Evolutionary conservation across 768 basidiomycete species (phyloP), one percentile per base, ranked within the genome.

Genomic region (Leccinum subgranulosum): DNA sequence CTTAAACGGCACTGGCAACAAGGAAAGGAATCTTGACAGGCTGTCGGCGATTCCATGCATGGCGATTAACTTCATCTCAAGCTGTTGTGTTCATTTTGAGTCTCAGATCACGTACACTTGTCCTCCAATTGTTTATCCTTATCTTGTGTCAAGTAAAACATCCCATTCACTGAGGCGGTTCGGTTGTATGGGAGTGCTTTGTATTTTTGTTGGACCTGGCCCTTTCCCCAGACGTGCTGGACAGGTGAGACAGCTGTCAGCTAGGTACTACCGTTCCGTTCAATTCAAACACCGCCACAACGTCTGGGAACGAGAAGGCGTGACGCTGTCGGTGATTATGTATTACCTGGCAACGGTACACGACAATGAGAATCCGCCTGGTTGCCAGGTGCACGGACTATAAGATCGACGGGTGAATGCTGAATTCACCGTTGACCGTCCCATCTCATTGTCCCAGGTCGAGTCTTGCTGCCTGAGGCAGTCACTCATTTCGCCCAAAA

Each of bases 401-500:
- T 56, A 64, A 64, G 31, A 56, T 54, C 10, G n/a, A 19, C 39
- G 39, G 19, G 25, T 11, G 39, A 53, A 49, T 48, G 50, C n/a
- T 15, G 15, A 15, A 15, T n/a, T 21, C 6, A 19, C 17, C 14
- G n/a, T 3, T 15, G 6, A 53, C 51, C 39, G 29, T 17, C 36
- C 19, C 25, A 49, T 48, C 12, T 12, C 6, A n/a, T 47, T 19
- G 48, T 43, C 19, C 36, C 17, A 34, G 41, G 19, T 23, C 28
- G 45, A 23, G 55, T 31, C 46, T 39, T 58, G 43, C 28, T 36
- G 64, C 65, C 61, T n/a, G 63, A 60, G 59, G 63, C 55, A n/a
- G 49, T 28, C 68, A 1, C 48, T 69, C 66, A 1, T 65, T 69
- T 55, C 41, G 5, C 11, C 53, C 29, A 1, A 49, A 2, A 49